Percentiles rank a stretch among this genome's conserved stretches.
Evolutionary conservation across 768 basidiomycete species (phyloP).

Genomic region (Sutorius australiensis): DNA sequence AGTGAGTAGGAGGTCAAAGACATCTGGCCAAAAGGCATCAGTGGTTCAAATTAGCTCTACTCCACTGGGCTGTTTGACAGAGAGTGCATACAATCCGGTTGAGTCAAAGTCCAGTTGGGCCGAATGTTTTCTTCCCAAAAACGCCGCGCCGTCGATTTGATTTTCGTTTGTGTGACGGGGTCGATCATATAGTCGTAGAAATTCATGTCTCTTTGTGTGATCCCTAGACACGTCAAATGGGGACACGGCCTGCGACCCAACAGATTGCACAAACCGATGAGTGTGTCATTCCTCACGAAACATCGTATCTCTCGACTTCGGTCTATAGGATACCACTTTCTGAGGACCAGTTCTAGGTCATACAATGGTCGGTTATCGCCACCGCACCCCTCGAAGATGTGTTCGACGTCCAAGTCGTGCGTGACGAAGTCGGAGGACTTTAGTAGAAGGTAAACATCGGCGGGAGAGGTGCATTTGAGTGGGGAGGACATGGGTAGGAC

Average conservation of each 20-base stretch:
- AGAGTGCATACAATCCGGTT: slow-evolving; percentile 59
- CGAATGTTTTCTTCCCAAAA: slow-evolving; percentile 73
- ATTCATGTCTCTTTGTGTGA: slow-evolving; percentile 85
- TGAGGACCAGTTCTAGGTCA: slow-evolving; percentile 77
- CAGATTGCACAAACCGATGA: slow-evolving; percentile 56
- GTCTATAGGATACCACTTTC: slow-evolving; percentile 88
- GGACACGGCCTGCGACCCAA: not conserved
- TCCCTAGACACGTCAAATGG: slow-evolving; percentile 42
- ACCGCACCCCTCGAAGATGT: slow-evolving; percentile 65
- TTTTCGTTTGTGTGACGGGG: slow-evolving; percentile 45
- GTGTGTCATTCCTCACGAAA: slow-evolving; percentile 69
- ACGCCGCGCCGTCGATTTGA: slow-evolving; percentile 45
- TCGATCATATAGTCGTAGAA: slow-evolving; percentile 85
- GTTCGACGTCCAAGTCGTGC: slow-evolving; percentile 63
- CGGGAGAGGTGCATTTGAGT: slow-evolving; percentile 80
- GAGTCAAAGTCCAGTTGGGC: slow-evolving; percentile 49
- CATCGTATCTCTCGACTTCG: slow-evolving; percentile 83
- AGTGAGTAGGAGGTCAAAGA: slow-evolving; percentile 84
- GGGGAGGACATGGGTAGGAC: slow-evolving; percentile 80
- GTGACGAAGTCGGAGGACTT: slow-evolving; percentile 90
- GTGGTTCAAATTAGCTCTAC: not conserved
- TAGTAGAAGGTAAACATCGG: slow-evolving; percentile 87
- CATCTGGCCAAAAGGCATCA: slow-evolving; percentile 41
- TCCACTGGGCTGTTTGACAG: not conserved
- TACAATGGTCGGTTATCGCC: slow-evolving; percentile 35